Base-by-base conservation (phyloP, 208 protist genomes). In the Strigomonas culicis region DNA sequence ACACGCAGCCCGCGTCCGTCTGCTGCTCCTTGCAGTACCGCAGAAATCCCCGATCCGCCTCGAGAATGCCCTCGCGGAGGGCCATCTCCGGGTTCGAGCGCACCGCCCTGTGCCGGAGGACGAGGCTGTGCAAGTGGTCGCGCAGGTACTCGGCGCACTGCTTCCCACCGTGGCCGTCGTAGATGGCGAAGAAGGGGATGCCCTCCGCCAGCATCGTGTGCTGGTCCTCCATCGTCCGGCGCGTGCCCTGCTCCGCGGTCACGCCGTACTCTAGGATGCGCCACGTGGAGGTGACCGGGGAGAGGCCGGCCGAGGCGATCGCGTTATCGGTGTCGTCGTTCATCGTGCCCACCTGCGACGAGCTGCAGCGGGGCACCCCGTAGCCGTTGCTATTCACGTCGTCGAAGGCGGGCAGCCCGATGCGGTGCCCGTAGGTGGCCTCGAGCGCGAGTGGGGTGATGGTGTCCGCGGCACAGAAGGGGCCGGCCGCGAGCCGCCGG, bases 181-280 rank as follows among this genome's bases (percentile, higher is more conserved):
- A 94, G 34, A 94, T 77, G 55, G 65, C 88, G 67, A 91, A 88
- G 57, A 94, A 90, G 49, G 84, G 73, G 52, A 75, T 75, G 0
- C 77, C 73, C 28, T 80, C 68, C 19, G 72, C 63, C 27, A 84
- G 63, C 61, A 91, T 64, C 1, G 60, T 67, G 69, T 93, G 87
- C 50, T 85, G 76, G 70, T 94, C 88, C 62, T 94, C 88, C 88
- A 94, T 94, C 41, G 75, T 88, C 31, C 77, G 71, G 11, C 88
- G 79, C 27, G 80, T 80, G n/a, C 88, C 88, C 51, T 94, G 88
- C 58, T 92, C 85, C 24, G 77, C 79, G 15, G 81, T 77, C 39
- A 81, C 85, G 27, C 84, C 84, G 53, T 77, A 84, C 43, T 80
- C 78, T 39, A 79, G 63, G 27, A 88, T 63, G 36, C 53, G 53